Conservation (phyloP, 176 grass and related monocot species). For the Eleusine indica region DNA sequence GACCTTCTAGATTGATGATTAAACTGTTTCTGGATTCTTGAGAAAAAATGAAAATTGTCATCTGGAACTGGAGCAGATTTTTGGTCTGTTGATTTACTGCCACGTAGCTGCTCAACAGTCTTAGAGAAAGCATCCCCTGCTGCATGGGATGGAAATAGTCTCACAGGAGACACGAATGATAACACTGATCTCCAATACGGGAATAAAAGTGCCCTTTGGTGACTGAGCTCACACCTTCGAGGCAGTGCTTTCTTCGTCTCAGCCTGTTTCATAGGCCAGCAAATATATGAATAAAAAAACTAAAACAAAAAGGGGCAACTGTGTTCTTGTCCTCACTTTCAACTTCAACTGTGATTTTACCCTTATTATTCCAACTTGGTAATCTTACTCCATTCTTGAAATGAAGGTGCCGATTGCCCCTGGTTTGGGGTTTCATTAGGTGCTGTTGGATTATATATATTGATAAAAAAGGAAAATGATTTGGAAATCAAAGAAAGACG, state of each 20-base stretch:
- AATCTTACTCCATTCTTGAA: too few relatives aligned
- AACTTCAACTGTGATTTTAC: too few relatives aligned
- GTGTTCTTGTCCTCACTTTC: too few relatives aligned
- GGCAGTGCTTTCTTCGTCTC: not conserved
- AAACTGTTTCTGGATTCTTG: not conserved
- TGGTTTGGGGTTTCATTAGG: too few relatives aligned
- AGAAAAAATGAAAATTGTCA: not conserved
- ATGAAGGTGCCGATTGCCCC: too few relatives aligned
- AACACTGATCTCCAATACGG: not conserved
- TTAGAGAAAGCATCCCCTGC: not conserved
- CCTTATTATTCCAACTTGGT: too few relatives aligned
- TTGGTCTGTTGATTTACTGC: not conserved
- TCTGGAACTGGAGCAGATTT: not conserved
- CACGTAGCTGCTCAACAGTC: not conserved
- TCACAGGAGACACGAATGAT: not conserved
- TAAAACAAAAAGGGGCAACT: too few relatives aligned
- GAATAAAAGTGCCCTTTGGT: not conserved
- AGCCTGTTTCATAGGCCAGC: not conserved
- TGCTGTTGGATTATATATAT: too few relatives aligned
- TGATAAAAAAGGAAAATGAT: too few relatives aligned
- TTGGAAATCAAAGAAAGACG: too few relatives aligned
- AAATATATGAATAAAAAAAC: not conserved
- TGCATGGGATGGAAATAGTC: not conserved
- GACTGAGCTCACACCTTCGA: not conserved
- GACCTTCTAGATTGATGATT: conserved; percentile 3